Conservation (phyloP, 345 rosid genomes). For the Erucastrum elatum region DNA sequence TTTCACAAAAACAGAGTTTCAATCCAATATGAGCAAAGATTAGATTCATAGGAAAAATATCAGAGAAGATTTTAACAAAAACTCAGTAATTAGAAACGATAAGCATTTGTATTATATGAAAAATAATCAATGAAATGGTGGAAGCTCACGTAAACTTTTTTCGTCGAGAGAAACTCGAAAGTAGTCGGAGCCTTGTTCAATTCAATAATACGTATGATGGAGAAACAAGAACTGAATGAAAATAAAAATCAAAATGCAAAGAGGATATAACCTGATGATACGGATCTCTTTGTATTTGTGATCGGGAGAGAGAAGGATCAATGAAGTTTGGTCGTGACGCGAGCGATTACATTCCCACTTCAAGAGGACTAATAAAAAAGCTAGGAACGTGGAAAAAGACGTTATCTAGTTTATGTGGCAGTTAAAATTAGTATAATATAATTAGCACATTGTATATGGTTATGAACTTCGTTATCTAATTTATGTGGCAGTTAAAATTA, state of each 20-base stretch:
- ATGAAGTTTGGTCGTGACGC: conserved; percentile 36
- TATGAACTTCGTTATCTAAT: not conserved
- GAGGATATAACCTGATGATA: conserved; percentile 31
- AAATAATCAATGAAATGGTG: not conserved
- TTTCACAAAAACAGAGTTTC: not conserved
- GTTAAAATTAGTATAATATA: not conserved
- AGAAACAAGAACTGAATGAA: conserved; percentile 5
- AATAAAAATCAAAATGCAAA: conserved; percentile 5
- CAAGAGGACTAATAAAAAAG: not conserved
- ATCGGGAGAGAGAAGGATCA: not conserved
- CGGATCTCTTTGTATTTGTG: conserved; percentile 24
- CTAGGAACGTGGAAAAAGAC: conserved; percentile 19
- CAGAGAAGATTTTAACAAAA: not conserved
- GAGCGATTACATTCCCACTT: conserved; percentile 26
- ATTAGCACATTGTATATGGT: too few relatives aligned
- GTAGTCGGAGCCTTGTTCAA: not conserved
- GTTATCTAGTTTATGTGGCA: not conserved
- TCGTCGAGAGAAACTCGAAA: not conserved
- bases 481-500: not conserved
- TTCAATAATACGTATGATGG: not conserved
- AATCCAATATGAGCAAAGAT: conserved; percentile 3
- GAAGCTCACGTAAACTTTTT: not conserved
- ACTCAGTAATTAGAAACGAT: not conserved
- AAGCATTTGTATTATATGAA: not conserved
- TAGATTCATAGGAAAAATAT: not conserved